Conservation (phyloP, 257 asterid genomes). For the Datura wrightii region DNA sequence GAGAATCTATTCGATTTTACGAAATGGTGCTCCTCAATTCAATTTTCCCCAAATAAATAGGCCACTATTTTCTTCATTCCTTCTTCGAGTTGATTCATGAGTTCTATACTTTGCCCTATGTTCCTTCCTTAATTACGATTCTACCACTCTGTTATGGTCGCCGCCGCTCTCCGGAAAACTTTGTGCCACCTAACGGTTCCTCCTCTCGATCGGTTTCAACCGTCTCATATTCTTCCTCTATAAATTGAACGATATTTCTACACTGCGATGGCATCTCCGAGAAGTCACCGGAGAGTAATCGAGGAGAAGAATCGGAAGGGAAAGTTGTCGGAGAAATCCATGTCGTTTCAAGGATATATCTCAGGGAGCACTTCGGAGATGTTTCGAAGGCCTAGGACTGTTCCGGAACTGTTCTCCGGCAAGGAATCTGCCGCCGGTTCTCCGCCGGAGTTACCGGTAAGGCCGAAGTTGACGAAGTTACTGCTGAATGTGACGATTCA, state of each 20-base stretch:
- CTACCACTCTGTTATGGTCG: constrained; percentile 43
- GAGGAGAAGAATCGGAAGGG: constrained; percentile 64
- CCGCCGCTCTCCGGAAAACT: constrained; percentile 48
- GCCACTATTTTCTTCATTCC: background rate
- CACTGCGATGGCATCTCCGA: constrained; percentile 78
- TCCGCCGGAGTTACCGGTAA: constrained; percentile 16
- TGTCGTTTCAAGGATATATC: constrained; percentile 58
- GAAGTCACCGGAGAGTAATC: constrained; percentile 49
- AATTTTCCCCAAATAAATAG: constrained; percentile 29
- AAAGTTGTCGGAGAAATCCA: constrained; percentile 57
- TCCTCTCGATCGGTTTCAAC: no score
- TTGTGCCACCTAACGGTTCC: constrained; percentile 45
- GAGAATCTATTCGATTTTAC: background rate
- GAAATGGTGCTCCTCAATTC: background rate
- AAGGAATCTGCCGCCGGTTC: constrained; percentile 32
- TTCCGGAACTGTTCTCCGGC: constrained; percentile 60
- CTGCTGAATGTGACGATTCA: constrained; percentile 80
- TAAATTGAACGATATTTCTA: background rate
- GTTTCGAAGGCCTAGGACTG: constrained; percentile 65
- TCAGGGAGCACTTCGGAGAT: constrained; percentile 32
- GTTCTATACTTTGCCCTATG: background rate
- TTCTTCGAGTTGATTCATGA: background rate
- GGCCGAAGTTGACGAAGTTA: constrained; percentile 69
- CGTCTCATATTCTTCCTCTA: background rate
- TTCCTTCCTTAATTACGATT: background rate